Base-by-base conservation (phyloP, 495 filamentous ascomycete species). In the Aspergillus affinis region DNA sequence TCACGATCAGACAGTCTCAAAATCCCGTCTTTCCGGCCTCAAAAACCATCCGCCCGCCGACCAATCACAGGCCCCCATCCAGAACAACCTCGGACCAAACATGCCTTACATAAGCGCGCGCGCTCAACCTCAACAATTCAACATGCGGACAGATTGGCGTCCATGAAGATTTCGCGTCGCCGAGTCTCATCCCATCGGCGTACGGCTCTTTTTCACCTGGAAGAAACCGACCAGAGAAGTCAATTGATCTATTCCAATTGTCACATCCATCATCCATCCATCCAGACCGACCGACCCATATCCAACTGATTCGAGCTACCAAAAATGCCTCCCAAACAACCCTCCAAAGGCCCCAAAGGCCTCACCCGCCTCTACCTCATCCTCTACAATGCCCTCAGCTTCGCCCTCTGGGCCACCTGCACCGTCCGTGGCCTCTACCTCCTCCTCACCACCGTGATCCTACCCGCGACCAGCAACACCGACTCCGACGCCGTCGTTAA, bases 331-430 rank as follows among this genome's bases (percentile, higher is more conserved):
- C 27, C 61, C 32, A 66, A 70, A 66, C 19, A 47, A 56, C 27
- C 51, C 58, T 60, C 54, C 67, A 48, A 52, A 52, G 63, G 63
- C 50, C 59, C 70, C 0, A 46, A 66, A 21, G 69, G 70, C 59
- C 61, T 73, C 18, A 68, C 67, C 57, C 61, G 63, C 51, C 55
- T 57, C 55, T 96, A 96, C 77, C 85, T 97, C 46, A 81, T 89
- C 71, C 71, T 83, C 68, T 98, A 97, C 84, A 98, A 97, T 72
- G 75, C 84, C 63, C 65, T 87, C 60, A 91, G 84, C 63, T 85
- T 90, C 56, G 56, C 86, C 48, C 81, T 92, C 60, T 98, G 94
- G 94, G 67, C 80, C 18, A 80, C 79, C 27, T 84, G 94, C 55
- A 81, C 96, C 55, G 76, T 82, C 53, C 85, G 88, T 51, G 78